Percentiles rank a stretch among this genome's conserved stretches.
phyloP scores from a whole-genome alignment of 148 eudicot species.

The Mesembryanthemum crystallinum region DNA sequence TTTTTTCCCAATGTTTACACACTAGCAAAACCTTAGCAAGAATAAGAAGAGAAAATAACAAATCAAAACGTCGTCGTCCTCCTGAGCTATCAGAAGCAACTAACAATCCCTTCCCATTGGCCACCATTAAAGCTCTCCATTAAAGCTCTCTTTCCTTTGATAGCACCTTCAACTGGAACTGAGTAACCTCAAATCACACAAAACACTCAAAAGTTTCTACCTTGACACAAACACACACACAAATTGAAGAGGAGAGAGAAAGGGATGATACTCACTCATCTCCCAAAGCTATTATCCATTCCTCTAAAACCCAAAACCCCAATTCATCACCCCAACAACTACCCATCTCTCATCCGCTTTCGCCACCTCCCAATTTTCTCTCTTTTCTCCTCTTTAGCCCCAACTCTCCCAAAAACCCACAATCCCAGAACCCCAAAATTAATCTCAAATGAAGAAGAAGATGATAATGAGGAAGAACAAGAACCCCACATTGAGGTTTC shows the following conservation, averaged over 20 bases:
- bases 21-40: too few species aligned
- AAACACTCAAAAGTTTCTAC: neutral
- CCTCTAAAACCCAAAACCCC: constrained; percentile 41
- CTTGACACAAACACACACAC: neutral
- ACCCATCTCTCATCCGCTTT: constrained; percentile 22
- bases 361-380: constrained; percentile 33
- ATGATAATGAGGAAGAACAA: constrained; percentile 20
- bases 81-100: too few species aligned
- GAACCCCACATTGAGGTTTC: constrained; percentile 44
- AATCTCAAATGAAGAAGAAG: neutral
- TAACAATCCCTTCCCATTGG: too few species aligned
- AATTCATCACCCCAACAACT: neutral
- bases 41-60: too few species aligned
- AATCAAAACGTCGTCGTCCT: too few species aligned
- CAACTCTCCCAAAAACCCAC: constrained; percentile 32
- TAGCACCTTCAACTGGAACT: too few species aligned
- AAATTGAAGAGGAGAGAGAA: neutral
- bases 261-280: constrained; percentile 19
- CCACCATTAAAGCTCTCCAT: too few species aligned
- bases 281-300: constrained; percentile 26
- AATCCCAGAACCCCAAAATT: constrained; percentile 15
- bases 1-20: too few species aligned
- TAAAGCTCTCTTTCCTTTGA: too few species aligned
- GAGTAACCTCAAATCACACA: too few species aligned
- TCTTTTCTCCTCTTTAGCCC: constrained; percentile 38